These are phyloP conservation scores for Aspergillus versicolor DNA, from an alignment of 2,329 filamentous ascomycete species.

Conservation along the genomic window DNA sequence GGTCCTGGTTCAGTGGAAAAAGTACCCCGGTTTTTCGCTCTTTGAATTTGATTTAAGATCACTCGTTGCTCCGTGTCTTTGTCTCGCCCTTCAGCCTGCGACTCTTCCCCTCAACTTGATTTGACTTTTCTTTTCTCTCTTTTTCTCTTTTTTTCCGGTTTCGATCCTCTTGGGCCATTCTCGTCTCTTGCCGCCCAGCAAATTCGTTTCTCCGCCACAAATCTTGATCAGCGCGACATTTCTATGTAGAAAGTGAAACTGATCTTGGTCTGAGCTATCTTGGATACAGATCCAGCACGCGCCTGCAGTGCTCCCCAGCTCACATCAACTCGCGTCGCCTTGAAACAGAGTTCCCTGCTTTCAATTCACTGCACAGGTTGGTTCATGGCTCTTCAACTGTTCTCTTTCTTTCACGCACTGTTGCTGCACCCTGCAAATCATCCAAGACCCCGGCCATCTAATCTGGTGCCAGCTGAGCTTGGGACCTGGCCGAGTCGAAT, in stretches of 20 bases:
- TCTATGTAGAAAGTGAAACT: neutral
- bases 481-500: slow-evolving; percentile 15
- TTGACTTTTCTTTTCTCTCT: neutral
- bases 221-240: neutral
- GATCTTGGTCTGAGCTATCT: neutral
- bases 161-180: neutral
- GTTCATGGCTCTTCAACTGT: neutral
- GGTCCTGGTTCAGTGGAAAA: neutral
- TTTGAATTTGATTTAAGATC: slow-evolving; percentile 12
- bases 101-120: neutral
- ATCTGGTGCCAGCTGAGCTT: slow-evolving; percentile 13
- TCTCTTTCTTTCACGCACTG: slow-evolving; percentile 12
- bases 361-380: slow-evolving; percentile 1
- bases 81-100: neutral
- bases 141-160: neutral
- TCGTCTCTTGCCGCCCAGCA: neutral
- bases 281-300: neutral
- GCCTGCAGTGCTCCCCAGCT: neutral
- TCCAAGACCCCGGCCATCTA: slow-evolving; percentile 16
- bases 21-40: slow-evolving; percentile 6
- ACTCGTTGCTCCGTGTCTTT: slow-evolving; percentile 20
- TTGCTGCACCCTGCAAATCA: slow-evolving; percentile 21
- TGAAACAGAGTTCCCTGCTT: neutral
- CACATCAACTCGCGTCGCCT: neutral
- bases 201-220: neutral